Base-by-base conservation (phyloP, 495 filamentous ascomycete species). In the Neurospora intermedia region DNA sequence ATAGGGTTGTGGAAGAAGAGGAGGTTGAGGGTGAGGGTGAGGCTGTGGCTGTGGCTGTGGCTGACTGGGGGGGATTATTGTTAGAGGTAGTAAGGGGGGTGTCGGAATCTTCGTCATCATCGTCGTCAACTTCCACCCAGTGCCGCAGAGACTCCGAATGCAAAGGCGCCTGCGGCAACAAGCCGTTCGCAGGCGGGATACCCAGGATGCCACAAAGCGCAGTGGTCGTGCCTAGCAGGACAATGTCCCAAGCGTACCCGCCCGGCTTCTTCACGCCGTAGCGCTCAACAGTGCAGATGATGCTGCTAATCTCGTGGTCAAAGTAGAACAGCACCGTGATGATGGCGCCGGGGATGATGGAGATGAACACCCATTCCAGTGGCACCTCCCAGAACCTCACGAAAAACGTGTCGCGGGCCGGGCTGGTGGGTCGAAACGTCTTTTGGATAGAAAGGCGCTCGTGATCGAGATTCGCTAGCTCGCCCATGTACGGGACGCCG, bases 301-400 rank as follows among this genome's bases (percentile, higher is more conserved):
- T 92, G n/a, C 89, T 91, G 76, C 88, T 91, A 35, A 92, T 89
- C 76, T 92, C 90, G 71, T 92, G 91, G 72, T 92, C 90, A 75
- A 92, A 92, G 81, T 91, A 92, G 83, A 92, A 92, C 0, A 92
- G 84, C 0, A 89, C 82, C 2, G 90, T 92, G 72, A 92, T 90
- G 74, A 92, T 91, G 18, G 88, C 76, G 0, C 90, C 90, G 0
- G 90, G 90, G 3, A 92, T 80, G 9, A 92, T 87, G 48, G 91
- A 87, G 41, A 85, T 86, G 76, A 91, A 88, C 6, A 91, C 84
- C 91, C 91, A 92, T 9, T 73, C 74, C 0, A 88, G 80, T 2
- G 88, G 88, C 16, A 92, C 74, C 73, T 87, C 82, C 90, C 90
- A 92, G 79, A 92, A 92, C 66, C 85, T 77, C 42, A 92, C 88